Evolutionary conservation across 768 basidiomycete genomes (phyloP), one percentile per base, ranked within the genome.

Genomic region (Leucosporidium creatinivorum): DNA sequence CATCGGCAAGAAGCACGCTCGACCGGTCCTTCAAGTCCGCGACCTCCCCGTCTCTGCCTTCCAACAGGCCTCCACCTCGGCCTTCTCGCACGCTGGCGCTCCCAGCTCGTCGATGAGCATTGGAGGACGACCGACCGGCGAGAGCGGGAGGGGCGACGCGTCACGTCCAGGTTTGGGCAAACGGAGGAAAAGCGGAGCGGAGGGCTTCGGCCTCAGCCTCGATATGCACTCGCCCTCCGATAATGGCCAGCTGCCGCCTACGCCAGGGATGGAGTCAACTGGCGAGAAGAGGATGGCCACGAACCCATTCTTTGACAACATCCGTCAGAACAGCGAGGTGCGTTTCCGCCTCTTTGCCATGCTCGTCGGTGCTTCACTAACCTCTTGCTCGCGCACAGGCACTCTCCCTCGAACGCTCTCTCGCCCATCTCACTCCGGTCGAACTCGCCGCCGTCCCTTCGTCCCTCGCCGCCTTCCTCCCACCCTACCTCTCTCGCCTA

Each of bases 241-340:
- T n/a, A 26, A 48, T 54, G n/a, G 50, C 47, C 49, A 23, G 31
- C 30, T 31, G 25, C 25, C 58, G 36, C 17, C 25, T 13, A 63
- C 62, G 6, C 62, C 52, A 6, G 55, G 26, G 4, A 17, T 13
- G 10, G 36, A 48, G 36, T 28, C 36, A 17, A 26, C 51, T 9
- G 61, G 31, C 44, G 66, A 61, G 59, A 55, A 25, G 31, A 50
- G 63, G 36, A 62, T 68, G 65, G 68, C 65, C 17, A 57, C 82
- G 72, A 97, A 94, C 77, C 94, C 94, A 15, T 98, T 98, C 80
- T 97, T 91, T 73, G 93, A 98, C 78, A 87, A 89, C 74, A 89
- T 98, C 73, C 76, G 81, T 28, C 80, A 81, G 61, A 80, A 81
- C 66, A 72, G 67, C 67, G 75, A 76, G 69, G 75, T 73, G 57